Evolutionary conservation across 768 basidiomycete species (phyloP), one percentile per base, ranked within the genome.

Genomic region (Gymnopilus dilepis): DNA sequence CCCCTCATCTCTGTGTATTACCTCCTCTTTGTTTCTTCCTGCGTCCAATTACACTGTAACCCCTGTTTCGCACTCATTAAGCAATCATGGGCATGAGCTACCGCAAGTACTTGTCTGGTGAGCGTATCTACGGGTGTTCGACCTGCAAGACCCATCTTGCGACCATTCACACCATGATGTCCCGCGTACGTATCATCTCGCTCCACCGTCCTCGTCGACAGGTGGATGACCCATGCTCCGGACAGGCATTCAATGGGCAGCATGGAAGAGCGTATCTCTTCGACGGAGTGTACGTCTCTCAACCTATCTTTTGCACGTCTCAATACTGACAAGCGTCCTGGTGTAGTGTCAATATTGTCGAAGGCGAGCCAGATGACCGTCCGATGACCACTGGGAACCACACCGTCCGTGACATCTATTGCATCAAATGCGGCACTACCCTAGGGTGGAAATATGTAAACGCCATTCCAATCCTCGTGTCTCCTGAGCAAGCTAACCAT

Each of bases 381-480:
- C 86, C 88, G 60, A 99, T 99, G 97, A 96, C 95, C 30, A 99
- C 97, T 21, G 97, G 97, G 21, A 87, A 92, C 69, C 97, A 99
- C 77, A 93, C 91, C 26, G 97, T 99, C 33, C 89, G 97, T 59
- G 97, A 99, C 74, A 94, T 99, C 64, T 93, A 86, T 76, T 99
- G 97, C 76, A 78, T 82, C 81, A 97, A 96, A 75, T 99, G 97
- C 76, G 84, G 86, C 61, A 85, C 84, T 52, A 86, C 83, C 17
- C 83, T 99, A 31, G 97, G 97, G 58, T 99, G 97, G 97, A 98
- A 98, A 95, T 99, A 99, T 75, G 97, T 94, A 73, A 74, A 89
- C 80, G 41, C 15, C 58, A n/a, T 47, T 51, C 56, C 41, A 34
- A n/a, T 43, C 26, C 40, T 21, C 34, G 41, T 38, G 42, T 51